Base-by-base conservation (phyloP, 768 basidiomycete species). In the Suillus hirtellus region DNA sequence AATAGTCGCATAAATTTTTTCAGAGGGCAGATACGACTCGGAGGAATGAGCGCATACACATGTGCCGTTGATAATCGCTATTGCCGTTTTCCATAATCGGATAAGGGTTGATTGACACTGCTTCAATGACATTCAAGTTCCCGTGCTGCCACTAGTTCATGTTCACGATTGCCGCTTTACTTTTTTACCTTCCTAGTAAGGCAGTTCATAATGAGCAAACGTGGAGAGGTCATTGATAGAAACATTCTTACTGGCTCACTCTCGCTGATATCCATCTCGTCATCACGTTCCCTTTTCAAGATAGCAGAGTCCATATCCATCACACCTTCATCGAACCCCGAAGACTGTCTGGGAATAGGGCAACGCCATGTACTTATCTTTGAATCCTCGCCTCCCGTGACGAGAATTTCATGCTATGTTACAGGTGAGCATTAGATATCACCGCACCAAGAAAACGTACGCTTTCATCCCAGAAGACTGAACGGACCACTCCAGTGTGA, bases 401-500 rank as follows among this genome's bases (percentile, higher is more conserved):
- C 68, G 14, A 84, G 66, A 21, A 80, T 68, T 10, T 71, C 68
- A 62, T 78, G 73, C 83, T 84, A 52, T 58, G 46, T 37, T 10
- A 4, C 43, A 4, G 10, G 8, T 71, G 12, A 63, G 55, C n/a
- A 44, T 1, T 3, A 40, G 65, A 52, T 47, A 40, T 31, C 40
- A 17, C 15, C 17, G 27, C 3, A 27, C 15, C 14, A 63, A 61
- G 59, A 11, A 10, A 34, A 63, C 70, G 46, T 15, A 86, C 87
- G 63, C 79, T 68, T 69, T 86, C 81, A 65, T 89, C 88, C 80
- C 82, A 86, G 27, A 82, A 64, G 9, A 86, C 68, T 14, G 83
- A 82, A 27, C 88, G 80, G 3, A 89, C 83, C 21, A 89, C 68
- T 4, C 86, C 87, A 6, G 73, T 69, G 68, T 89, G 88, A 9